These are phyloP conservation scores for Cadophora gregata DNA, from an alignment of 2,329 filamentous ascomycete species.

Conservation along the genomic window DNA sequence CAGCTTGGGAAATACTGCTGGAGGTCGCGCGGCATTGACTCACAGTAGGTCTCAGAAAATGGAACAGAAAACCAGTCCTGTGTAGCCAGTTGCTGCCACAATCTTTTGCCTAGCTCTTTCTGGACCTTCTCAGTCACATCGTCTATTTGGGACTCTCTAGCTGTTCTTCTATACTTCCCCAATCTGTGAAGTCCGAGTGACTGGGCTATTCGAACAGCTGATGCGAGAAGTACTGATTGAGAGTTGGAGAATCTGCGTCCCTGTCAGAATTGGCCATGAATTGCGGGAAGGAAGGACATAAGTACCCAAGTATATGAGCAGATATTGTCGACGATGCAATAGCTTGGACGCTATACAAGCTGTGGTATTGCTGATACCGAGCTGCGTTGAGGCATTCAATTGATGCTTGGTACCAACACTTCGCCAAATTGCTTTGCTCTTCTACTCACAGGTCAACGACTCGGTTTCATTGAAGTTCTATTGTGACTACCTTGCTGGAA, in stretches of 20 bases:
- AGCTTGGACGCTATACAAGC: conserved; percentile 52
- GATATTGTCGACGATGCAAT: conserved; percentile 55
- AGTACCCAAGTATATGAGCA: conserved; percentile 52
- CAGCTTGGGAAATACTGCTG: not conserved
- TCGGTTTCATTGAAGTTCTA: not conserved
- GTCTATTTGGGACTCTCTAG: conserved; percentile 27
- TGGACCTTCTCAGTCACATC: conserved; percentile 24
- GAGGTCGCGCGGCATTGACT: not conserved
- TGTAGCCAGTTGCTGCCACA: conserved; percentile 33
- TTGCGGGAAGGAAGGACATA: not conserved
- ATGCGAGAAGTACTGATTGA: conserved; percentile 52
- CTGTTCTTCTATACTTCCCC: conserved; percentile 22
- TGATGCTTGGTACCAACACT: conserved; percentile 53
- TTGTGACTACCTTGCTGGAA: conserved; percentile 43
- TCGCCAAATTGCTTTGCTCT: conserved; percentile 50
- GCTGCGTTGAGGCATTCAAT: conserved; percentile 53
- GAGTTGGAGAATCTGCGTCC: conserved; percentile 50
- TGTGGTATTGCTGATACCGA: conserved; percentile 52
- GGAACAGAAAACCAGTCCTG: conserved; percentile 37
- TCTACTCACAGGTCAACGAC: conserved; percentile 14
- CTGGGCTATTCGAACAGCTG: conserved; percentile 54
- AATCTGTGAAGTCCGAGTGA: conserved; percentile 53
- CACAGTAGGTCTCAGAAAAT: conserved; percentile 36
- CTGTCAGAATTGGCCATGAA: not conserved
- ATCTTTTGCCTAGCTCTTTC: conserved; percentile 29